A percentile compares a stretch with the other conserved stretches of the same genome.
Conservation (phyloP, 78 protist genomes). For the slime mould (Dictyostelium discoideum) region DNA sequence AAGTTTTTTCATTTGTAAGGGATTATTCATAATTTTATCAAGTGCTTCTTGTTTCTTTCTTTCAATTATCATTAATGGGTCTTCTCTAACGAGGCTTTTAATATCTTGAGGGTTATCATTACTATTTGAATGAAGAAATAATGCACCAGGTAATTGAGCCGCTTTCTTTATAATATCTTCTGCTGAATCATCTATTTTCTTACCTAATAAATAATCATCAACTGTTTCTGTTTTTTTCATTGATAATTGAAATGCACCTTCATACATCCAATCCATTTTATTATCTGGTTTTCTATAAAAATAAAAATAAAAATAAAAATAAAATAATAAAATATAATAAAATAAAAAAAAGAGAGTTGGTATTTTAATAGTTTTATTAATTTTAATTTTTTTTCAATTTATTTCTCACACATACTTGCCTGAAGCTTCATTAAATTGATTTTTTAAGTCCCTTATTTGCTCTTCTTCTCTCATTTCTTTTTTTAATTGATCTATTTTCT, state of each 20-base stretch:
- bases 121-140: background rate
- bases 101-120: conserved; percentile 16
- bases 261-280: conserved; percentile 87
- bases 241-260: conserved; percentile 50
- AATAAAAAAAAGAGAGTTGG: no score
- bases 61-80: conserved; percentile 53
- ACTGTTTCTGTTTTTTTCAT: conserved; percentile 5
- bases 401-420: background rate
- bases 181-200: conserved; percentile 39
- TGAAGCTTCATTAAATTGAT: background rate
- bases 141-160: conserved; percentile 46
- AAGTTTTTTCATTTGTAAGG: conserved; percentile 57
- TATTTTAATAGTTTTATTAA: background rate
- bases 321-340: no score
- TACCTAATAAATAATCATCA: conserved; percentile 77
- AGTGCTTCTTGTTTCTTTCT: conserved; percentile 57
- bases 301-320: background rate
- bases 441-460: conserved; percentile 30
- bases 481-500: conserved; percentile 59
- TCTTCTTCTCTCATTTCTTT: conserved; percentile 76
- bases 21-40: conserved; percentile 23
- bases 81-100: conserved; percentile 59
- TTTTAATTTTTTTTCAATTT: background rate
- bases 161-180: conserved; percentile 14
- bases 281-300: conserved; percentile 10